Percentiles rank a stretch among this genome's conserved stretches.
These are phyloP conservation scores for Fusarium ramigenum DNA, from an alignment of 2,329 filamentous ascomycete genomes.

Conservation along the genomic window DNA sequence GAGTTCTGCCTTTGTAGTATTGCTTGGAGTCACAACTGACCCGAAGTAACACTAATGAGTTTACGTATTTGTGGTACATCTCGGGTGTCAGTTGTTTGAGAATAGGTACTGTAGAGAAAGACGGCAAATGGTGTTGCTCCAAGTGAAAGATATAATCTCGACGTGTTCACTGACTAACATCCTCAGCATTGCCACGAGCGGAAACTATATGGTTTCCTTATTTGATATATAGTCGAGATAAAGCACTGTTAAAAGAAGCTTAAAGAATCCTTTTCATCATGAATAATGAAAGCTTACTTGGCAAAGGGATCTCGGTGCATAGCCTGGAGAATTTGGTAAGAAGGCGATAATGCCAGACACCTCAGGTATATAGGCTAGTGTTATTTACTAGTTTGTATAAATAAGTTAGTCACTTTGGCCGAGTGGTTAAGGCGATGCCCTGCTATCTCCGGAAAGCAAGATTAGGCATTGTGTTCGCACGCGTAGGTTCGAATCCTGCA, in stretches of 20 bases:
- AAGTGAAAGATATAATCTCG: not conserved
- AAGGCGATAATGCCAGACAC: accelerated
- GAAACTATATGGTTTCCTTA: not conserved
- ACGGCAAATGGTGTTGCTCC: no score
- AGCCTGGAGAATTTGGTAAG: no score
- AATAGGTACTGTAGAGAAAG: no score
- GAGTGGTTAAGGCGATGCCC: slow-evolving; percentile 34
- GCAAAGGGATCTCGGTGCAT: no score
- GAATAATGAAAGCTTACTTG: not conserved
- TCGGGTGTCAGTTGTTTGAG: not conserved
- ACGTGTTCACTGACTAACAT: not conserved
- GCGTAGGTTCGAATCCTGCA: slow-evolving; percentile 33
- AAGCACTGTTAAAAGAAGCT: not conserved
- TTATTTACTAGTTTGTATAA: accelerated
- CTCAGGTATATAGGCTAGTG: accelerated
- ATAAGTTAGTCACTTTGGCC: slow-evolving; percentile 10
- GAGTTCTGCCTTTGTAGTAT: slow-evolving; percentile 14
- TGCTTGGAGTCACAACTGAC: not conserved
- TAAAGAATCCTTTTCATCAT: not conserved
- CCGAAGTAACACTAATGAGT: not conserved
- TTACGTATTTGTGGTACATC: not conserved
- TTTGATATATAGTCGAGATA: not conserved
- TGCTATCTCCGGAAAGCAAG: slow-evolving; percentile 25
- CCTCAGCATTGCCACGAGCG: not conserved
- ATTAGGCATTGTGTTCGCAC: slow-evolving; percentile 30